Evolutionary conservation across 768 basidiomycete genomes (phyloP), one percentile per base, ranked within the genome.

Genomic region (Leccinellum luteum): DNA sequence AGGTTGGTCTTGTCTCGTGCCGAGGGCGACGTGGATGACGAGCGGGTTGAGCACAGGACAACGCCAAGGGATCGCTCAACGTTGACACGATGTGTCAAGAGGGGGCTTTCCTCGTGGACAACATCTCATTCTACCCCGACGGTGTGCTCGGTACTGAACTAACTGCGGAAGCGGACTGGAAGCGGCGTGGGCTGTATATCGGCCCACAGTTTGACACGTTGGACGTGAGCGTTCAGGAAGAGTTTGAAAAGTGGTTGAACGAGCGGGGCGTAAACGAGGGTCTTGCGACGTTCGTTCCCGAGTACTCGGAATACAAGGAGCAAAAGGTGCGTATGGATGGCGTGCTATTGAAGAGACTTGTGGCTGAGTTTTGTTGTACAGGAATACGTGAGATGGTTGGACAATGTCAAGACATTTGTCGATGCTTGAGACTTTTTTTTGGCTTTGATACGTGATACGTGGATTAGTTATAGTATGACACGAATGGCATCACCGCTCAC

Each of bases 131-230:
- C 79, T 98, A 96, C 75, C 71, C 78, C 1, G 90, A 94, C 63
- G 75, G 78, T 30, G 80, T 84, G 66, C 64, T 90, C 13, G 94
- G 86, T 13, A 86, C 84, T 14, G 89, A 89, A 7, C 73, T 91
- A 64, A 91, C 85, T 13, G 87, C 91, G 7, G 94, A 98, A 61
- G 89, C 90, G 8, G 94, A 98, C 76, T 98, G 92, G 93, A 90
- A 89, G 71, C 85, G 95, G 48, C 84, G 94, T 19, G 93, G 90
- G 2, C 76, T 90, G 62, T 98, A 97, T 79, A 85, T 96, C 69
- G 96, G 96, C 1, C 96, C 95, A 52, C 86, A 89, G 78, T 98
- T 97, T 66, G 92, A 94, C 57, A 90, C 92, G 49, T 85, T 98
- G 45, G 96, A 98, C 68, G 80, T 86, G 44, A 70, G 74, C 2